Conservation (phyloP, 129 eudicot genomes). For the Lactuca saligna region DNA sequence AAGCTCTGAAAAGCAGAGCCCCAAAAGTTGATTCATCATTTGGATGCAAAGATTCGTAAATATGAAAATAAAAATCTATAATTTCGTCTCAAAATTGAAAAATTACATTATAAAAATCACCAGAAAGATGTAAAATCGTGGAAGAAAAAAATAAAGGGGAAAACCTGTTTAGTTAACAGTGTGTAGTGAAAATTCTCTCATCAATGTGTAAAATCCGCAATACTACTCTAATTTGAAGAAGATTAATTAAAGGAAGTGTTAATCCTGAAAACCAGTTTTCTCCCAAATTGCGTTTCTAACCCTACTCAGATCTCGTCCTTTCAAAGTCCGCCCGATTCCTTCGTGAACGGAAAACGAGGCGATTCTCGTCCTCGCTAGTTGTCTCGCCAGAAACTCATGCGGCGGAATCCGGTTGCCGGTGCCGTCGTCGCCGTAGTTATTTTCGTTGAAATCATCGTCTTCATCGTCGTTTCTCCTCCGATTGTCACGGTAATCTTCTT, state of each 20-base stretch:
- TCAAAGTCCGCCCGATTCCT: slow-evolving; percentile 79
- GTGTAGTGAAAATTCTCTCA: slow-evolving; percentile 22
- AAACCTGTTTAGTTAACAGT: slow-evolving; percentile 8
- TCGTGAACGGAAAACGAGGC: slow-evolving; percentile 67
- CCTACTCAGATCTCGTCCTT: slow-evolving; percentile 84
- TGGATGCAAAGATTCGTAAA: not conserved
- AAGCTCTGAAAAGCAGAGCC: slow-evolving; percentile 1
- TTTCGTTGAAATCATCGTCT: slow-evolving; percentile 36
- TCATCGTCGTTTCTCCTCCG: slow-evolving; percentile 31
- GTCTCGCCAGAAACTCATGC: slow-evolving; percentile 40
- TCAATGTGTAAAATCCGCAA: slow-evolving; percentile 23
- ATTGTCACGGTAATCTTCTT: slow-evolving; percentile 52
- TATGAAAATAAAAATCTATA: not conserved
- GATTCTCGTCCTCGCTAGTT: slow-evolving; percentile 33
- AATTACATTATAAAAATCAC: slow-evolving; percentile 10
- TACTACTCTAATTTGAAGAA: slow-evolving; percentile 14
- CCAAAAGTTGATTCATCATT: slow-evolving; percentile 1
- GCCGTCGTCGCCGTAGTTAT: slow-evolving; percentile 8
- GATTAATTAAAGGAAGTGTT: not conserved
- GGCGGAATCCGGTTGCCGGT: slow-evolving; percentile 30
- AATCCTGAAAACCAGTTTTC: slow-evolving; percentile 84
- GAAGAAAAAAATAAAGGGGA: not conserved
- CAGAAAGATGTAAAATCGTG: not conserved
- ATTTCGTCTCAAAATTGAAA: slow-evolving; percentile 24
- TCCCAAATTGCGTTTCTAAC: slow-evolving; percentile 86